A percentile compares a stretch with the other conserved stretches of the same genome.
phyloP scores from a whole-genome alignment of 371 early-diverging fungal genomes.

The Syncephalis plumigaleata region DNA sequence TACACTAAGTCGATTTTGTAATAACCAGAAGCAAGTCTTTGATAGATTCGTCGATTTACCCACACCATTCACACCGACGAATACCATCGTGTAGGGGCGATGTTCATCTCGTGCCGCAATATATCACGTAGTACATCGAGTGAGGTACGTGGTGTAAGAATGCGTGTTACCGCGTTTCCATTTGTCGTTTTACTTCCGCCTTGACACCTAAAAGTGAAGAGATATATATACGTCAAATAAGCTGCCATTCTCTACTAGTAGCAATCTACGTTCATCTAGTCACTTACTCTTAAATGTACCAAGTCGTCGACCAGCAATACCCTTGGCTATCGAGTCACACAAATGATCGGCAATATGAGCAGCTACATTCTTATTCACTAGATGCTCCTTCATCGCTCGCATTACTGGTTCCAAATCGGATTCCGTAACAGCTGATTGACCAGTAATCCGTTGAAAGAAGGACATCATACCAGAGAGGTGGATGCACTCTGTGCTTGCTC shows the following conservation, averaged over 20 bases:
- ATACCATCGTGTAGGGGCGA: slow-evolving; percentile 80
- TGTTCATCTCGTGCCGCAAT: slow-evolving; percentile 40
- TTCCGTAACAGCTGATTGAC: slow-evolving; percentile 36
- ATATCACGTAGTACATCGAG: slow-evolving; percentile 93
- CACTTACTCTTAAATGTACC: slow-evolving; percentile 53
- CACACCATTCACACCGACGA: slow-evolving; percentile 99
- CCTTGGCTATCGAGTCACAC: slow-evolving; percentile 58
- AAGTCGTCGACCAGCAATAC: slow-evolving; percentile 58
- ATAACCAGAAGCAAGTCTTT: slow-evolving; percentile 95
- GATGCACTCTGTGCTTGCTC: slow-evolving; percentile 10
- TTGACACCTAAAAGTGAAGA: slow-evolving; percentile 25
- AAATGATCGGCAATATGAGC: slow-evolving; percentile 75
- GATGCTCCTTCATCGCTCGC: slow-evolving; percentile 72
- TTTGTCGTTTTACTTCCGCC: slow-evolving; percentile 50
- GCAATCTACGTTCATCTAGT: neutral
- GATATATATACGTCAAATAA: too few species aligned
- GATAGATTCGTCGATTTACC: slow-evolving; percentile 94
- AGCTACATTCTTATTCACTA: slow-evolving; percentile 89
- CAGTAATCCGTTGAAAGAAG: slow-evolving; percentile 48
- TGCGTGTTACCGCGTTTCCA: slow-evolving; percentile 66
- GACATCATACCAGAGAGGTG: slow-evolving; percentile 28
- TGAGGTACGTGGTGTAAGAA: slow-evolving; percentile 85
- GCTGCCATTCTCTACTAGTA: neutral
- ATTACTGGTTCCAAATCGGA: slow-evolving; percentile 52
- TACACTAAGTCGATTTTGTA: slow-evolving; percentile 83